A percentile compares a stretch with the other conserved stretches of the same genome.
Conservation (phyloP, 306 rosid species). For the Trichosanthes truncata region DNA sequence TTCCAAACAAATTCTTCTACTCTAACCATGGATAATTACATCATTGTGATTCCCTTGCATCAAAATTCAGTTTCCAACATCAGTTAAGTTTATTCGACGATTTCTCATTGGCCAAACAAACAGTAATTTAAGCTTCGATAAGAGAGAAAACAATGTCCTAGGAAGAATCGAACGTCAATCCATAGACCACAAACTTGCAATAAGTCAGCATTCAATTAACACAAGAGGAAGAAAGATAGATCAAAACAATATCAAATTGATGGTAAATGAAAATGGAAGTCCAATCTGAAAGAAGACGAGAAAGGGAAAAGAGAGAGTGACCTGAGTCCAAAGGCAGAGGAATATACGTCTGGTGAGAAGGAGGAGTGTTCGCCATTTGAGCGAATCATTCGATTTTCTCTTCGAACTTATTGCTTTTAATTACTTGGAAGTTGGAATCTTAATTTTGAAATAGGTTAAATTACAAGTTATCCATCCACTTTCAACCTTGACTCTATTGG, state of each 20-base stretch:
- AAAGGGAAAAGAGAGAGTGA: conserved; percentile 15
- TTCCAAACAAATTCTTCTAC: not conserved
- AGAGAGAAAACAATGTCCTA: not conserved
- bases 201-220: not conserved
- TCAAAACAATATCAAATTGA: not conserved
- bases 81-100: not conserved
- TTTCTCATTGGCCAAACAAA: conserved; percentile 14
- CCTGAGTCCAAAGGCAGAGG: conserved; percentile 48
- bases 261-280: conserved; percentile 1
- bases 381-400: conserved; percentile 23
- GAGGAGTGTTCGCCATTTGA: conserved; percentile 47
- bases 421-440: not conserved
- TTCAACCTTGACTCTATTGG: too few relatives aligned
- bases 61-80: not conserved
- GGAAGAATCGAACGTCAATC: not conserved
- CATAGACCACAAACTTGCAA: not conserved
- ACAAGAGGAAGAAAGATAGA: not conserved
- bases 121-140: not conserved
- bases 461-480: too few relatives aligned
- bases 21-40: not conserved
- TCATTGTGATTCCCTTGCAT: not conserved
- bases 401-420: not conserved
- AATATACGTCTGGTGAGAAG: conserved; percentile 30
- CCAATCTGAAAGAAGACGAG: not conserved
- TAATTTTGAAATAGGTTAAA: not conserved